Base-by-base conservation (phyloP, 1,284 basidiomycete genomes). In the Boletus semigastroideus region DNA sequence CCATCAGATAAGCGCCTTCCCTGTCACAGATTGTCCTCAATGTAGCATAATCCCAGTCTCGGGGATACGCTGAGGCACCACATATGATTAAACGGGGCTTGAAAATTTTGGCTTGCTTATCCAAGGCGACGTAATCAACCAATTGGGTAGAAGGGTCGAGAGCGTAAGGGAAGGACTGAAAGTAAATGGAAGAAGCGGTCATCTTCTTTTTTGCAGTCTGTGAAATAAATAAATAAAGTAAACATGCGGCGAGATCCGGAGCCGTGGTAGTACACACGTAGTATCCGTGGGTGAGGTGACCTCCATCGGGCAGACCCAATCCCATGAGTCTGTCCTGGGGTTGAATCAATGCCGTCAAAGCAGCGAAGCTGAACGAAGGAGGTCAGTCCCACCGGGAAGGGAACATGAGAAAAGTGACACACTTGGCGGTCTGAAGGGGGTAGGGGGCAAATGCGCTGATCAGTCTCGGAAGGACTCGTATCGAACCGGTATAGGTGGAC, bases 261-360 rank as follows among this genome's bases (percentile, higher is more conserved):
- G 4, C 5, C 11, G 13, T 11, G 17, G 14, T 19, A 74, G 14
- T 19, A 74, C 83, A 57, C 64, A 90, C 88, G 76, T 98, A 98
- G 80, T 97, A 97, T 37, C 95, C 95, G 73, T 98, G 95, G 40
- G 95, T 98, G 60, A 99, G 83, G 75, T 99, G 97, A 55, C 97
- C 97, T 72, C 97, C 97, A 67, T 98, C 95, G 33, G 97, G 94
- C 46, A 99, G 88, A 60, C 94, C 96, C 61, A 99, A 90, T 76
- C 97, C 97, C 97, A 99, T 99, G 65, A 99, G 84, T 61, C 97
- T 90, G 75, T 99, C 97, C 73, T 98, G 93, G 51, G 97, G 97
- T 72, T 98, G 90, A 68, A 99, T 87, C 60, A 99, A 82, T 38
- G 96, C 95, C 37, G 97, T 99, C 70, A 99, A 85, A 45, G 95